A percentile compares a stretch with the other conserved stretches of the same genome.
Evolutionary conservation across 345 rosid genomes (phyloP).

Genomic region (Schrenkiella parvula): DNA sequence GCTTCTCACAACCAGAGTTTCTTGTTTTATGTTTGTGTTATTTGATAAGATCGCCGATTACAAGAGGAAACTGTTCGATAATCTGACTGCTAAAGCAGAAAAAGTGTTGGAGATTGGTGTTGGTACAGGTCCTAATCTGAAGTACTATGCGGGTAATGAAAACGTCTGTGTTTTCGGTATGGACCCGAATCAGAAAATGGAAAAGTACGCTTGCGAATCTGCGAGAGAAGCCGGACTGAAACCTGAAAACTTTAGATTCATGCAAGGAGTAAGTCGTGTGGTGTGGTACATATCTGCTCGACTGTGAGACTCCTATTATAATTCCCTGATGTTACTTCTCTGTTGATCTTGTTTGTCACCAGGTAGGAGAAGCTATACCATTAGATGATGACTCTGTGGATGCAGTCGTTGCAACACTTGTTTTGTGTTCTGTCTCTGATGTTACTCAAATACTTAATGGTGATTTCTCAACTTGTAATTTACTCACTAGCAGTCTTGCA

Average conservation of each 20-base stretch:
- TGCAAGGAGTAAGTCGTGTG: constrained; percentile 48
- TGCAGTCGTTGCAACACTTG: constrained; percentile 72
- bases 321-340: not conserved
- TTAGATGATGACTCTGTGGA: constrained; percentile 63
- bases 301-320: not conserved
- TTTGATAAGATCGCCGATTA: constrained; percentile 42
- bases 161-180: constrained; percentile 52
- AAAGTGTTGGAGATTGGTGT: constrained; percentile 70
- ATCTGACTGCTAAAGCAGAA: constrained; percentile 54
- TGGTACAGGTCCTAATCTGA: constrained; percentile 78
- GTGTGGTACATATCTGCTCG: not conserved
- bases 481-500: not conserved
- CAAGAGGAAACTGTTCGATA: constrained; percentile 49
- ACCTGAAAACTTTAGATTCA: constrained; percentile 50
- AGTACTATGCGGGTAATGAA: constrained; percentile 44
- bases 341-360: not conserved
- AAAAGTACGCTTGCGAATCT: constrained; percentile 50
- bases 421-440: constrained; percentile 68
- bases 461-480: not conserved
- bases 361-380: constrained; percentile 81
- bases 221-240: constrained; percentile 61
- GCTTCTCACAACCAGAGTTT: not conserved
- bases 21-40: not conserved
- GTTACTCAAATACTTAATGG: constrained; percentile 58
- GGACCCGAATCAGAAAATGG: constrained; percentile 73